These are phyloP conservation scores for Cryptosporidium tyzzeri DNA, from an alignment of 169 alveolate genomes.

Conservation along the genomic window DNA sequence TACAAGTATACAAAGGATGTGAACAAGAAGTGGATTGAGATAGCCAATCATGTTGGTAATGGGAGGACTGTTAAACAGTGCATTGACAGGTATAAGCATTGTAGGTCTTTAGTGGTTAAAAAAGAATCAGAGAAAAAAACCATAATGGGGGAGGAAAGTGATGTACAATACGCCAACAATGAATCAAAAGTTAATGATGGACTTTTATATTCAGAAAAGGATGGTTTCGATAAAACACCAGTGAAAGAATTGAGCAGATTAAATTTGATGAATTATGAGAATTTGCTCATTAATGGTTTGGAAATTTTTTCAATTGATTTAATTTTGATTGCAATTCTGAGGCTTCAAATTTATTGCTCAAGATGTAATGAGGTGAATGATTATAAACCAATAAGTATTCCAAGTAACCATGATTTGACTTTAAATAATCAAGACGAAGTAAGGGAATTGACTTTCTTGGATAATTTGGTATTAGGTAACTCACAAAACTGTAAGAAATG, in stretches of 20 bases:
- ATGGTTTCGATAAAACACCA: background rate
- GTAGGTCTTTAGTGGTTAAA: constrained; percentile 41
- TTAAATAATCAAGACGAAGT: background rate
- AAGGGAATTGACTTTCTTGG: constrained; percentile 7
- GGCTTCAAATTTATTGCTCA: constrained; percentile 47
- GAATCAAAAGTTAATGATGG: background rate
- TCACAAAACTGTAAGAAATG: constrained; percentile 64
- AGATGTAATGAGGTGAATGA: constrained; percentile 59
- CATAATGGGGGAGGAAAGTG: background rate
- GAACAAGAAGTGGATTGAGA: constrained; percentile 60
- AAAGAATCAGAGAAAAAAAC: background rate
- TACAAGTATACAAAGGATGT: constrained; percentile 66
- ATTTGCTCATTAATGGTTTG: constrained; percentile 10
- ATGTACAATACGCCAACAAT: background rate
- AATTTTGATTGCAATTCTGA: constrained; percentile 25
- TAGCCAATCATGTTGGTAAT: constrained; percentile 71
- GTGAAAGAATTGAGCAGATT: background rate
- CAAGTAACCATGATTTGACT: constrained; percentile 40
- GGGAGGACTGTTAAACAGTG: constrained; percentile 65
- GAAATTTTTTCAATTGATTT: background rate
- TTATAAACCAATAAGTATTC: constrained; percentile 63
- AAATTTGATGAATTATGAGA: constrained; percentile 20
- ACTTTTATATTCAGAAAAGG: background rate
- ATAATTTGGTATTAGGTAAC: constrained; percentile 52
- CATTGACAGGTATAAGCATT: constrained; percentile 54